phyloP scores from a whole-genome alignment of 371 early-diverging fungal genomes.

The Mitosporidium daphniae region DNA sequence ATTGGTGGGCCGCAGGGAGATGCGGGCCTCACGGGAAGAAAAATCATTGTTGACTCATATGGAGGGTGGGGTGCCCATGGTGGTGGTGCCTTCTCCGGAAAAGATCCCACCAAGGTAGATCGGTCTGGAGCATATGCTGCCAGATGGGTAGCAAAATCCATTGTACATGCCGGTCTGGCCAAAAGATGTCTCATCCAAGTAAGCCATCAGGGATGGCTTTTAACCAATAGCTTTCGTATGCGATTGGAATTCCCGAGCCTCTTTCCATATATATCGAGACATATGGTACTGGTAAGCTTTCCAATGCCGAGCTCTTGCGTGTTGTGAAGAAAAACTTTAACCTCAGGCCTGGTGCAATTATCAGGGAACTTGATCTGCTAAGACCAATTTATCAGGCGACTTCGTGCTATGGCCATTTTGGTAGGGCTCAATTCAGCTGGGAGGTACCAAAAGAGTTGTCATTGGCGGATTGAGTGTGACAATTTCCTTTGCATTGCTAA shows the following conservation, averaged over 20 bases:
- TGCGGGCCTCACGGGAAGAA: constrained; percentile 95
- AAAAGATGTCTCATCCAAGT: constrained; percentile 79
- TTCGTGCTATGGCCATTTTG: constrained; percentile 93
- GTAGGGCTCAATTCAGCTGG: constrained; percentile 78
- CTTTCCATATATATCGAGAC: constrained; percentile 82
- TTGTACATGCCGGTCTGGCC: constrained; percentile 64
- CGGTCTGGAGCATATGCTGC: constrained; percentile 96
- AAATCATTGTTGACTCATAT: constrained; percentile 88
- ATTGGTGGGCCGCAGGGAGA: constrained; percentile 98
- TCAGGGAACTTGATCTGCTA: constrained; percentile 73
- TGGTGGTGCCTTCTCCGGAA: constrained; percentile 97
- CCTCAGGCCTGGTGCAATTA: constrained; percentile 85
- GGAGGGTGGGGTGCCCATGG: constrained; percentile 98
- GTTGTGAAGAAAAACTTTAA: constrained; percentile 89
- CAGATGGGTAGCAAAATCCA: constrained; percentile 79
- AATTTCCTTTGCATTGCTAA: no score
- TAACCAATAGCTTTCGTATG: no score
- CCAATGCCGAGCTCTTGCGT: constrained; percentile 44
- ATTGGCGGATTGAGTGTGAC: no score
- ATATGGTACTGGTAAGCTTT: constrained; percentile 60
- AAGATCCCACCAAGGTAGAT: constrained; percentile 99
- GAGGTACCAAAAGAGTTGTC: constrained; percentile 6
- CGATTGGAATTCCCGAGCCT: constrained; percentile 93
- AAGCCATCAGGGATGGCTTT: no score
- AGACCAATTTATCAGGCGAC: constrained; percentile 88